Evolutionary conservation across 768 basidiomycete species (phyloP).

Genomic region (Tricholoma hemisulphureum): DNA sequence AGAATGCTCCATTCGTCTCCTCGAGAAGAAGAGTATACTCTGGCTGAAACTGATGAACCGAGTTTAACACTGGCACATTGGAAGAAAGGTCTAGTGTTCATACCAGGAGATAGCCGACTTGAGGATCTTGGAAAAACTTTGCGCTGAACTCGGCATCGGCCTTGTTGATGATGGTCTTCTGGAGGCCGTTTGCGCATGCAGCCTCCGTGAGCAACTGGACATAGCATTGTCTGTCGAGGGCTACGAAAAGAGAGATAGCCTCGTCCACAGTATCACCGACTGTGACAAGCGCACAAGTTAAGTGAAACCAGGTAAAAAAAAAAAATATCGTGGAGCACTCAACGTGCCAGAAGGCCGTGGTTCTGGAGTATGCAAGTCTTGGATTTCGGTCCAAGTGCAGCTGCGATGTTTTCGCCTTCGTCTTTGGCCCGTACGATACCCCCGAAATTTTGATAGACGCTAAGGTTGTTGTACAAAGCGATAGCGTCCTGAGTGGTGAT

Average conservation of each 20-base stretch:
- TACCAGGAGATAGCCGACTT: slow-evolving; percentile 18
- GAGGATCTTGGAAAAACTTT: slow-evolving; percentile 18
- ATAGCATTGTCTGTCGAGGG: slow-evolving; percentile 46
- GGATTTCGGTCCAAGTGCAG: slow-evolving; percentile 39
- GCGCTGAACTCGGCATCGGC: slow-evolving; percentile 27
- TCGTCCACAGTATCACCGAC: slow-evolving; percentile 43
- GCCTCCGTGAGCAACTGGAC: slow-evolving; percentile 46
- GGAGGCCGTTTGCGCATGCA: slow-evolving; percentile 30
- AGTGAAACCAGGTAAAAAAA: too few relatives aligned
- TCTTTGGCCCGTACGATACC: slow-evolving; percentile 46
- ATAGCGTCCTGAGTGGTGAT: slow-evolving; percentile 46
- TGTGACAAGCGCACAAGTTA: too few relatives aligned
- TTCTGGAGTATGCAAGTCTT: slow-evolving; percentile 44
- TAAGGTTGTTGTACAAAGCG: slow-evolving; percentile 42
- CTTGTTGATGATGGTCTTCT: slow-evolving; percentile 21
- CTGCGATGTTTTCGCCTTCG: slow-evolving; percentile 46
- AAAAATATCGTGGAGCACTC: too few relatives aligned
- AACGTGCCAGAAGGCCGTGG: slow-evolving; percentile 36
- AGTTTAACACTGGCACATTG: background rate
- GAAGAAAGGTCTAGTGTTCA: background rate
- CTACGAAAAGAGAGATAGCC: slow-evolving; percentile 40
- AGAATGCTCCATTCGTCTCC: slow-evolving; percentile 27
- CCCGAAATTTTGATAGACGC: slow-evolving; percentile 44
- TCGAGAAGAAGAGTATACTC: slow-evolving; percentile 25
- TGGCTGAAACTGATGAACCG: slow-evolving; percentile 23